These are phyloP conservation scores for Penicillium corylophilum DNA, from an alignment of 2,329 filamentous ascomycete genomes.

Conservation along the genomic window DNA sequence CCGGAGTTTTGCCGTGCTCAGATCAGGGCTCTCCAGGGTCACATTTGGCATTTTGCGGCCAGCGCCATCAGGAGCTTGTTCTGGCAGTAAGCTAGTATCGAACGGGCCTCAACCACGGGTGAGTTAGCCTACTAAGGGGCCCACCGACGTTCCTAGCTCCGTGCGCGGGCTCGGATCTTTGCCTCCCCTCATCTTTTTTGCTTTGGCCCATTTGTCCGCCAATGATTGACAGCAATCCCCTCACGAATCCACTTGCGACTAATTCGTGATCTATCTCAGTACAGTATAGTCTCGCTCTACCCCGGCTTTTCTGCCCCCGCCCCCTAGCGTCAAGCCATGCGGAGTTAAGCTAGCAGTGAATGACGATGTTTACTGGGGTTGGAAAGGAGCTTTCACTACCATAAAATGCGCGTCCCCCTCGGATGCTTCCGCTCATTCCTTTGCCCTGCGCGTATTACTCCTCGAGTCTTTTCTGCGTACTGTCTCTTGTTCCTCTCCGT, in stretches of 20 bases:
- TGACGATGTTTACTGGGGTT: conserved; percentile 16
- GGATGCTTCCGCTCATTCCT: conserved; percentile 28
- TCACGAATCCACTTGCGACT: conserved; percentile 21
- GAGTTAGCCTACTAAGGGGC: background rate
- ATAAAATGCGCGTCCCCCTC: conserved; percentile 28
- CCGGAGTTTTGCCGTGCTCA: conserved; percentile 28
- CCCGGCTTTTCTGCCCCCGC: conserved; percentile 21
- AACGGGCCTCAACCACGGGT: background rate
- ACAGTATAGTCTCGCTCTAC: conserved; percentile 11
- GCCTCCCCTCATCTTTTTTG: conserved; percentile 16
- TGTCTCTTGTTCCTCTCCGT: conserved; percentile 31
- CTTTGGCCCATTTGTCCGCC: conserved; percentile 4
- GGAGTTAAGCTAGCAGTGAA: conserved; percentile 15
- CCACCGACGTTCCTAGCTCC: background rate
- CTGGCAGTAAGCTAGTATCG: background rate
- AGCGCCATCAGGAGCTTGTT: conserved; percentile 23
- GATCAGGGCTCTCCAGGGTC: background rate
- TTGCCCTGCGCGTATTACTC: conserved; percentile 29
- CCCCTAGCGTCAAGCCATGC: conserved; percentile 28
- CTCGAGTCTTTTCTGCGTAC: conserved; percentile 30
- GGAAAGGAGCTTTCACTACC: conserved; percentile 13
- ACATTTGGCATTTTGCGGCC: conserved; percentile 13
- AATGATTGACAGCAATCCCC: conserved; percentile 9
- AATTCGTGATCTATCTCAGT: conserved; percentile 17
- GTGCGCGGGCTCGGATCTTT: conserved; percentile 17